Evolutionary conservation across 208 protist genomes (phyloP).

Genomic region (Endotrypanum monterogeii): DNA sequence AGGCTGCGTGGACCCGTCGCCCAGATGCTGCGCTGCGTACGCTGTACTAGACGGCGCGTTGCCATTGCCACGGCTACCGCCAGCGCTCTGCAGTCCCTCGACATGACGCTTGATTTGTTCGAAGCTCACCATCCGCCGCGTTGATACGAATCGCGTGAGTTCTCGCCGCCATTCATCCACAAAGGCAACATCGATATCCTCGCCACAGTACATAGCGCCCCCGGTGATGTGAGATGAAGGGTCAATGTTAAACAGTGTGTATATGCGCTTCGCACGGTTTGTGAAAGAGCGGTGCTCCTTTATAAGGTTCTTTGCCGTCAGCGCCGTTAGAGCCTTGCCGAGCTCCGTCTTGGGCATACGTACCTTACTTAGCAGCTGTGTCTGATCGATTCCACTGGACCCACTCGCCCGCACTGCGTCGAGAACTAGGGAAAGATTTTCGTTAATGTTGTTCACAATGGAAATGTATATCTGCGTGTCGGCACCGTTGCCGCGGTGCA

Average conservation of each 20-base stretch:
- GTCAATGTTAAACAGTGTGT: slow-evolving; percentile 79
- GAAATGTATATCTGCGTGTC: slow-evolving; percentile 59
- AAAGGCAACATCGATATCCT: slow-evolving; percentile 78
- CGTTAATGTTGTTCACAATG: slow-evolving; percentile 58
- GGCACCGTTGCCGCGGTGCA: slow-evolving; percentile 40
- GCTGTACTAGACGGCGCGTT: not conserved
- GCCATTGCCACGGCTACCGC: not conserved
- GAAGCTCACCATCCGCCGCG: slow-evolving; percentile 54
- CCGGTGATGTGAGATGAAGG: slow-evolving; percentile 79
- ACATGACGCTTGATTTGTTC: slow-evolving; percentile 59
- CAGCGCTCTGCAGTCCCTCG: slow-evolving; percentile 38
- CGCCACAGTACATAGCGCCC: slow-evolving; percentile 83
- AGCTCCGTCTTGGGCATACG: slow-evolving; percentile 73
- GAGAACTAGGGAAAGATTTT: slow-evolving; percentile 60
- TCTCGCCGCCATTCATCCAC: slow-evolving; percentile 72
- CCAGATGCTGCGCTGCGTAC: not conserved
- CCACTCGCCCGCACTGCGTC: slow-evolving; percentile 69
- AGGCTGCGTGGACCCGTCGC: not conserved
- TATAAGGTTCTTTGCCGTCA: slow-evolving; percentile 64
- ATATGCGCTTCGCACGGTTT: slow-evolving; percentile 83
- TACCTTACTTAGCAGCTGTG: slow-evolving; percentile 51
- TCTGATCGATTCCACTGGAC: slow-evolving; percentile 73
- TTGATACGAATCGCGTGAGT: slow-evolving; percentile 24
- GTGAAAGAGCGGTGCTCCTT: slow-evolving; percentile 81
- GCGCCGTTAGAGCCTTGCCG: slow-evolving; percentile 55